A percentile compares a stretch with the other conserved stretches of the same genome.
These are phyloP conservation scores for Coprinellus aureogranulatus DNA, from an alignment of 768 basidiomycete species.

Conservation along the genomic window DNA sequence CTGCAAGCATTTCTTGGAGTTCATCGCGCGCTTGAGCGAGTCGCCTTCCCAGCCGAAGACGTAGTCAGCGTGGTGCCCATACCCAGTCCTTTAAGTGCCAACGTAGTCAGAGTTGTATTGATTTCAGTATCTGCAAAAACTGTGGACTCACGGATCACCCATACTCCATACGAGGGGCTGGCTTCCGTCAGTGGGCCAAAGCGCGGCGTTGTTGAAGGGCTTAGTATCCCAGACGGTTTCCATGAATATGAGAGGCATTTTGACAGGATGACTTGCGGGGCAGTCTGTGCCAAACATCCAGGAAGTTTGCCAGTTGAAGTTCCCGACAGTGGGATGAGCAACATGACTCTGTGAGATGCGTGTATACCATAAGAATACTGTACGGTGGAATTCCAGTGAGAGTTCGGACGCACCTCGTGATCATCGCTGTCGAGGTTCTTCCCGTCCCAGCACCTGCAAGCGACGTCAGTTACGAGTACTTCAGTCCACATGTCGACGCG, in stretches of 20 bases:
- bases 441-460: constrained; percentile 10
- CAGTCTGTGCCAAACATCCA: constrained; percentile 10
- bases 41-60: constrained; percentile 13
- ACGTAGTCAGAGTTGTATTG: not conserved
- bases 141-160: constrained; percentile 13
- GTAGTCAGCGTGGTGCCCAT: constrained; percentile 11
- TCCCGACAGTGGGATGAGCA: constrained; percentile 6
- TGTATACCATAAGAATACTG: not conserved
- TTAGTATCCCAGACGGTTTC: constrained; percentile 14
- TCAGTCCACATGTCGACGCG: not conserved
- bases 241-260: constrained; percentile 11
- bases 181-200: constrained; percentile 9
- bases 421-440: constrained; percentile 9
- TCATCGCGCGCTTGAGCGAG: constrained; percentile 5
- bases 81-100: not conserved
- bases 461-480: not conserved
- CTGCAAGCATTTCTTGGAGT: not conserved
- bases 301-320: not conserved
- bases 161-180: constrained; percentile 14
- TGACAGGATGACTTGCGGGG: constrained; percentile 10
- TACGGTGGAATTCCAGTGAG: not conserved
- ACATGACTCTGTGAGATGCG: constrained; percentile 5
- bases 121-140: not conserved
- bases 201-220: constrained; percentile 4
- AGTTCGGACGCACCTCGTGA: not conserved